Evolutionary conservation across 257 asterid species (phyloP).

Genomic region (Perilla frutescens): DNA sequence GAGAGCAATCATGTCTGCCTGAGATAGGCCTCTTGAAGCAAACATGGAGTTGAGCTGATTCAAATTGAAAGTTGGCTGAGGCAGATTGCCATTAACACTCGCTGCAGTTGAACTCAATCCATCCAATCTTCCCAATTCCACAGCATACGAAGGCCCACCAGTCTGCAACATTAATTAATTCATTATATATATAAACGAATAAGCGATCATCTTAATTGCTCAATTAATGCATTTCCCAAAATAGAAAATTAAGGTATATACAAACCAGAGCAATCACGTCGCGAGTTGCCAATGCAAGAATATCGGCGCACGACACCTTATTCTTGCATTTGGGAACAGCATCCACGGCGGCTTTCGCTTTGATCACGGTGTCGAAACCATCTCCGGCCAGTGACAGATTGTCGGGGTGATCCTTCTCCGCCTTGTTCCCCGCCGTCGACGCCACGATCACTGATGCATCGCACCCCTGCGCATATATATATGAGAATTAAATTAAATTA

Average conservation of each 20-base stretch:
- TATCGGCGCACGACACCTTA: conserved; percentile 89
- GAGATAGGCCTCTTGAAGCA: conserved; percentile 57
- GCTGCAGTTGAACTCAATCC: conserved; percentile 70
- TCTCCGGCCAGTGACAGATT: conserved; percentile 95
- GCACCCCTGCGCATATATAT: conserved; percentile 58
- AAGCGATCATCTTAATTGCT: no score
- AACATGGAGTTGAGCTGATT: conserved; percentile 71
- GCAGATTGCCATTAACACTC: conserved; percentile 75
- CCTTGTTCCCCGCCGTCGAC: conserved; percentile 62
- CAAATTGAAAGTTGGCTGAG: conserved; percentile 69
- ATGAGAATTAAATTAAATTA: no score
- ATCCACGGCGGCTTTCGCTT: conserved; percentile 85
- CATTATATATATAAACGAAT: no score
- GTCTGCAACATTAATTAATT: conserved; percentile 1
- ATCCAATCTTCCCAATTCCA: conserved; percentile 86
- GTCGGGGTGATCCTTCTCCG: conserved; percentile 87
- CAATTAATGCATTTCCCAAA: no score
- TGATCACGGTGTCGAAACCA: conserved; percentile 85
- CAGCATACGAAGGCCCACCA: conserved; percentile 80
- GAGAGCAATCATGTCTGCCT: conserved; percentile 85
- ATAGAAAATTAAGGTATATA: no score
- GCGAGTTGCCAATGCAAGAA: conserved; percentile 83
- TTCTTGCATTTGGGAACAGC: conserved; percentile 60
- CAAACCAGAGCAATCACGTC: conserved; percentile 73
- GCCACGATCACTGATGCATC: conserved; percentile 81